These are phyloP conservation scores for Fusarium piperis DNA, from an alignment of 2,329 filamentous ascomycete species.

Conservation along the genomic window DNA sequence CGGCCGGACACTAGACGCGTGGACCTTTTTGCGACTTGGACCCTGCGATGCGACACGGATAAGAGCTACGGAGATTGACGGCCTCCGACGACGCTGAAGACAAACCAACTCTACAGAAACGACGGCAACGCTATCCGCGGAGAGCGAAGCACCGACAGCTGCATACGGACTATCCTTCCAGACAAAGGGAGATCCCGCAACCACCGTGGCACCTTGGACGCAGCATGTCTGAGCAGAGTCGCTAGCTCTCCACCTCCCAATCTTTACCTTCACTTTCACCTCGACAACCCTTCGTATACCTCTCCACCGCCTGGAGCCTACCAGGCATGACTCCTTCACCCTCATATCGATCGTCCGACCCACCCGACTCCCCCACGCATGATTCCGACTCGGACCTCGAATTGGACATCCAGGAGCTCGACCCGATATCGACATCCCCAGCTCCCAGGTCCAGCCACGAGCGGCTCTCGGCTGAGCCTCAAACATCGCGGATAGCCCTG, in stretches of 20 bases:
- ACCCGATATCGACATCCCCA: constrained; percentile 63
- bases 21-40: constrained; percentile 35
- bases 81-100: constrained; percentile 20
- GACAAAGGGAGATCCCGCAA: background rate
- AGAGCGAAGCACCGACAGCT: background rate
- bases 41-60: constrained; percentile 31
- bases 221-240: constrained; percentile 41
- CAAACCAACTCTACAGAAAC: constrained; percentile 8
- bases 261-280: constrained; percentile 20
- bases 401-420: constrained; percentile 82
- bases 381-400: constrained; percentile 82
- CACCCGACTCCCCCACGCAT: constrained; percentile 70
- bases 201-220: constrained; percentile 7
- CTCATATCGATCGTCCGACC: constrained; percentile 63
- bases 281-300: constrained; percentile 24
- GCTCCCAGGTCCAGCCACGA: constrained; percentile 45
- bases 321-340: constrained; percentile 67
- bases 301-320: constrained; percentile 24
- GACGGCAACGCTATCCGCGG: background rate
- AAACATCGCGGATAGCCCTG: constrained; percentile 73
- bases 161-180: background rate
- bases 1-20: constrained; percentile 34
- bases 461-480: constrained; percentile 49
- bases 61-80: constrained; percentile 25
- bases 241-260: constrained; percentile 26